phyloP scores from a whole-genome alignment of 768 basidiomycete genomes.

The Chalciporus piperatus region DNA sequence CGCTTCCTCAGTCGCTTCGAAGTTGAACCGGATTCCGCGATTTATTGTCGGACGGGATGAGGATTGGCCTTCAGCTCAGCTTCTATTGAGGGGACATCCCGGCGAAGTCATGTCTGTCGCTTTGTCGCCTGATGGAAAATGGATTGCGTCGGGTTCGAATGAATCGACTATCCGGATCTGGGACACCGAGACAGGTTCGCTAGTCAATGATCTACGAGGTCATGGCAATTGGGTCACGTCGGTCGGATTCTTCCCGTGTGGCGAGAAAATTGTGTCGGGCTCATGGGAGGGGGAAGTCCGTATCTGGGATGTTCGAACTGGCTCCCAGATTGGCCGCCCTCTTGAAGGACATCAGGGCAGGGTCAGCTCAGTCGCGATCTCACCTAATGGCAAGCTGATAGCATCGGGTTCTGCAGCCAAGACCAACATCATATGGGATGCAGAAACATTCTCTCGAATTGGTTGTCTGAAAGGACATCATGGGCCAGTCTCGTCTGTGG shows the following conservation, averaged over 20 bases:
- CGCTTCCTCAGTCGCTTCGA: too few relatives aligned
- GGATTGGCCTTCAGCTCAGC: neutral
- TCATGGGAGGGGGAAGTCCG: conserved; percentile 4
- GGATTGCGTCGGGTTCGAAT: neutral
- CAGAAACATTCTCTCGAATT: neutral
- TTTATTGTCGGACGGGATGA: neutral
- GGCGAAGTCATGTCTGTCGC: neutral
- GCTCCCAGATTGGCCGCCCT: neutral
- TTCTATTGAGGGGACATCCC: neutral
- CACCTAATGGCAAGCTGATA: conserved; percentile 7
- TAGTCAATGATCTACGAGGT: neutral
- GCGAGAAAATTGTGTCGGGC: neutral
- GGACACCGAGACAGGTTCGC: neutral
- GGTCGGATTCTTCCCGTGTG: neutral
- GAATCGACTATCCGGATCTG: too few relatives aligned
- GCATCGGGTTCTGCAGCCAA: conserved; percentile 11
- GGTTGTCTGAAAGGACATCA: neutral
- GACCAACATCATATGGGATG: conserved; percentile 12
- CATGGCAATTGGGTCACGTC: neutral
- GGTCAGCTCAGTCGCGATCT: conserved; percentile 8
- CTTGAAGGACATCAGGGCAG: conserved; percentile 2
- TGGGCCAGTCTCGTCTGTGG: neutral
- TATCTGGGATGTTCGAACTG: conserved; percentile 7
- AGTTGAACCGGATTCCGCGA: neutral
- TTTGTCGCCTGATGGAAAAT: conserved; percentile 3